Evolutionary conservation across 768 basidiomycete species (phyloP).

Genomic region (Tulasnella sp.): DNA sequence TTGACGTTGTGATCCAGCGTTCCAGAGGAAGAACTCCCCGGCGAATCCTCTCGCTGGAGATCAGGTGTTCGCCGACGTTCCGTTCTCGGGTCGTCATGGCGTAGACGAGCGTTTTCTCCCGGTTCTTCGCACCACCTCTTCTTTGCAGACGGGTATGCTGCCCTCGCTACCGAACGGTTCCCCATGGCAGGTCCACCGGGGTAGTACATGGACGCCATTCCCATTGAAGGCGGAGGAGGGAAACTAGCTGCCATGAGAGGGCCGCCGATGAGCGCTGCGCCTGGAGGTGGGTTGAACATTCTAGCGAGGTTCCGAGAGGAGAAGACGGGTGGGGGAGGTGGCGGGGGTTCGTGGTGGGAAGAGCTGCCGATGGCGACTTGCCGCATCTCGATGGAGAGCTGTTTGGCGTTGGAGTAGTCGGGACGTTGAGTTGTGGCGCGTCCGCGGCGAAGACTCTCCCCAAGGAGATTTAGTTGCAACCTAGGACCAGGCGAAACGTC

Average conservation of each 20-base stretch:
- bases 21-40: neutral
- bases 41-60: neutral
- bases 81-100: neutral
- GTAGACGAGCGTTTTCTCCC: neutral
- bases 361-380: slow-evolving; percentile 7
- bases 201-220: neutral
- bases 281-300: slow-evolving; percentile 16
- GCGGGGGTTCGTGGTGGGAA: neutral
- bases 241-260: neutral
- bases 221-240: neutral
- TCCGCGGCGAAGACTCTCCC: neutral
- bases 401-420: slow-evolving; percentile 15
- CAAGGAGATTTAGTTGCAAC: slow-evolving; percentile 19
- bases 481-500: neutral
- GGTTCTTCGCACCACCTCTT: slow-evolving; percentile 9
- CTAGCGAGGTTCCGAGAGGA: neutral
- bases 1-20: neutral
- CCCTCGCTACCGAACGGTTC: neutral
- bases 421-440: neutral
- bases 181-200: neutral
- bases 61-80: neutral
- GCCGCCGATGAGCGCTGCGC: neutral
- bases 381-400: slow-evolving; percentile 10
- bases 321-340: slow-evolving; percentile 1
- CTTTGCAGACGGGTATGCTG: neutral